Base-by-base conservation (phyloP, 176 grass and related monocot genomes). In the Thinopyrum elongatum region DNA sequence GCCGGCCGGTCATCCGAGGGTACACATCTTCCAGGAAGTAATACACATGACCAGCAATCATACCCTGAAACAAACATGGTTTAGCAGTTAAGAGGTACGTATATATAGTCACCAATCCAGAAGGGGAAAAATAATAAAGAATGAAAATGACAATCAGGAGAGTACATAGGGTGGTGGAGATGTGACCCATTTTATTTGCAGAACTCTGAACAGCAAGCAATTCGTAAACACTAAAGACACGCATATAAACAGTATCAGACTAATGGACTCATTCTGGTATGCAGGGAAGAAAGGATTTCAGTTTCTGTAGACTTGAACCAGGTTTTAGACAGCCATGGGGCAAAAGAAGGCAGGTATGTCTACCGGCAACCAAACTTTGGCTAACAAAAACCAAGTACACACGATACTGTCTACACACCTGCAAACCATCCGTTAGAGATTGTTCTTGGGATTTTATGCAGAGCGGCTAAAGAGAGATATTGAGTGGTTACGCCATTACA, bases 1-100 rank as follows among this genome's bases (percentile, higher is more conserved):
- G 94, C 3, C 97, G 88, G 6, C 92, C 94, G 17, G 97, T 93
- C 90, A 99, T 99, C 33, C 87, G 76, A 2, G 97, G 97, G 77
- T 99, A 99, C 14, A 99, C 97, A 47, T 99, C 88, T 89, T 94
- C 92, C 28, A 99, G 88, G 77, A 94, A 99, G 76, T 99, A 99
- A 76, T 99, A 99, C 28, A 93, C 82, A 92, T 99, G 97, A 3
- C 97, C 97, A 44, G 97, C 92, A 80, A 99, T 94, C 94, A 99
- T 93, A 83, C 97, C 97, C 97, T 99, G 80, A 83, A 79, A 83
- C 1, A 59, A 76, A 86, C 77, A 65, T 2, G 9, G 33, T 15
- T 16, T 70, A 8, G 10, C n/a, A 76, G 35, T 59, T 77, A 62
- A 8, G 44, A 47, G 38, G 2, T 41, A 41, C 2, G 5, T 35